Conservation (phyloP, 2,329 filamentous ascomycete genomes). For the Tolypocladium ovalisporum region DNA sequence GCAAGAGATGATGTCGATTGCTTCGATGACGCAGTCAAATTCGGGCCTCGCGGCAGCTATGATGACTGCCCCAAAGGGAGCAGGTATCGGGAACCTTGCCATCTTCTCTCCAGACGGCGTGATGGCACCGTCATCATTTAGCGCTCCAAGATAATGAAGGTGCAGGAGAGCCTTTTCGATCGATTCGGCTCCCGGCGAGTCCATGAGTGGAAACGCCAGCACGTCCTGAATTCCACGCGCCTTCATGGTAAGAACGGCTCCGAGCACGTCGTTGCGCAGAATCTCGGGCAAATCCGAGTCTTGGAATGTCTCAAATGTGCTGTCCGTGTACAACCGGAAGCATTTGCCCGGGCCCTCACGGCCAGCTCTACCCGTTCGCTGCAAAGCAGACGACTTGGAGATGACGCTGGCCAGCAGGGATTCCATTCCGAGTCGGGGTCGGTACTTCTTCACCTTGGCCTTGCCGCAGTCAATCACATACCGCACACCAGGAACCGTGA, state of each 20-base stretch:
- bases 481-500: constrained; percentile 86
- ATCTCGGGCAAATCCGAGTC: constrained; percentile 81
- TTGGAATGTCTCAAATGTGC: constrained; percentile 57
- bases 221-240: constrained; percentile 78
- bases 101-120: constrained; percentile 66
- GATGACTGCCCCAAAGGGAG: constrained; percentile 70
- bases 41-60: constrained; percentile 64
- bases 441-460: constrained; percentile 87
- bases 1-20: constrained; percentile 70
- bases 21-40: constrained; percentile 64
- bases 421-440: constrained; percentile 74
- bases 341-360: constrained; percentile 87
- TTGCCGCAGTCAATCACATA: constrained; percentile 91
- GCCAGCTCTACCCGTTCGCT: constrained; percentile 83
- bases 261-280: constrained; percentile 75
- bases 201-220: constrained; percentile 73
- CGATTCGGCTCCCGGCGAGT: constrained; percentile 64
- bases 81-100: constrained; percentile 72
- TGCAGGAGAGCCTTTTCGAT: constrained; percentile 76
- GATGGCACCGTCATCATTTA: constrained; percentile 62
- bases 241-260: constrained; percentile 86
- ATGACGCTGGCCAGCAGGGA: constrained; percentile 85
- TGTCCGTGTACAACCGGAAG: constrained; percentile 77
- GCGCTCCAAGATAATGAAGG: constrained; percentile 65
- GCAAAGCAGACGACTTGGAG: constrained; percentile 85